Percentiles rank a stretch among this genome's conserved stretches.
Conservation (phyloP, 2,329 filamentous ascomycete species). For the Talaromyces sp. region DNA sequence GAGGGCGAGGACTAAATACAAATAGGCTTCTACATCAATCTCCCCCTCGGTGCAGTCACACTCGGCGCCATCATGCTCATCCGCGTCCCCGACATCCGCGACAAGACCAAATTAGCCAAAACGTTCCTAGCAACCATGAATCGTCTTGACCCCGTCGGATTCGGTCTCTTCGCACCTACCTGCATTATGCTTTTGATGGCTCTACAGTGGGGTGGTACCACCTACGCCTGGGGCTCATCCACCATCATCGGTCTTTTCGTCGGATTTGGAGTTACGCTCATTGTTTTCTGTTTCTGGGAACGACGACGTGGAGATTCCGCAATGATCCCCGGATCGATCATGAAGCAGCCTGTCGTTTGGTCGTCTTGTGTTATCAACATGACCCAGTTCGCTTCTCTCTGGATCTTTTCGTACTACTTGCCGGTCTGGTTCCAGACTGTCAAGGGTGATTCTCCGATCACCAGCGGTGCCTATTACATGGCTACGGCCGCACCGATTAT, state of each 20-base stretch:
- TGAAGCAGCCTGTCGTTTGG: slow-evolving; percentile 7
- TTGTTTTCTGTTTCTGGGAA: slow-evolving; percentile 11
- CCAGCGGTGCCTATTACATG: slow-evolving; percentile 9
- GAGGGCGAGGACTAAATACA: neutral
- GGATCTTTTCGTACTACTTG: slow-evolving; percentile 16
- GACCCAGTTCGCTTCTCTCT: slow-evolving; percentile 9
- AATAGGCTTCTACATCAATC: slow-evolving; percentile 14
- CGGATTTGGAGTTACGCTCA: slow-evolving; percentile 2
- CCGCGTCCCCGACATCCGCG: slow-evolving; percentile 12
- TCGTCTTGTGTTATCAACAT: slow-evolving; percentile 15
- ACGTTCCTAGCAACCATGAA: slow-evolving; percentile 12
- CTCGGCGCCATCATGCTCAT: slow-evolving; percentile 10
- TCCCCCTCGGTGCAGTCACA: neutral
- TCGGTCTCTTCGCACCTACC: slow-evolving; percentile 6
- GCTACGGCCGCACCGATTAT: slow-evolving; percentile 8
- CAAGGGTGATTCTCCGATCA: slow-evolving; percentile 9
- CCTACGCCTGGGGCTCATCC: slow-evolving; percentile 14
- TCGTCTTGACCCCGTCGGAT: slow-evolving; percentile 11
- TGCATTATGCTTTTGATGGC: slow-evolving; percentile 15
- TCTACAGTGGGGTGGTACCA: slow-evolving; percentile 13
- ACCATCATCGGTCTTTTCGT: slow-evolving; percentile 14
- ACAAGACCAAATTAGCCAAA: slow-evolving; percentile 10
- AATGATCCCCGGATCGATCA: slow-evolving; percentile 11
- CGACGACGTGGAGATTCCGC: slow-evolving; percentile 12
- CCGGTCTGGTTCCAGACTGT: slow-evolving; percentile 15